Evolutionary conservation across 805 yeast species (phyloP).

Genomic region (Nakazawaea ishiwadae): DNA sequence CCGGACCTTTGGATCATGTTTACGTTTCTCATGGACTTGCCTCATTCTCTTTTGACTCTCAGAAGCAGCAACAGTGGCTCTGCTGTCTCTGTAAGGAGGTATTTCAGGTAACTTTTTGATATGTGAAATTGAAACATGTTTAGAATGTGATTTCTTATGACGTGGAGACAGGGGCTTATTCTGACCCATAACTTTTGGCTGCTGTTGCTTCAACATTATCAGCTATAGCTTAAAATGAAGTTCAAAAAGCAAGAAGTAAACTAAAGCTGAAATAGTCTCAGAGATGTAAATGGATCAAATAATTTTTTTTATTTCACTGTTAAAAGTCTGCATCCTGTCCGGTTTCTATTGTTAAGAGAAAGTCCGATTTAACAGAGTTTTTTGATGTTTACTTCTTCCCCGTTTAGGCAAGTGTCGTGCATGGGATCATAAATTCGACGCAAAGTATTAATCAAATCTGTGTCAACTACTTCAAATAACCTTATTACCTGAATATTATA

Average conservation of each 20-base stretch:
- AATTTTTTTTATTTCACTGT: not conserved
- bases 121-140: not conserved
- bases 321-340: not conserved
- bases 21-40: not conserved
- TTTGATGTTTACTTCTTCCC: slow-evolving; percentile 4
- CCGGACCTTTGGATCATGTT: slow-evolving; percentile 6
- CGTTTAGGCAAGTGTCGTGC: too few relatives aligned
- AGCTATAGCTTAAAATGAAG: too few relatives aligned
- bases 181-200: too few relatives aligned
- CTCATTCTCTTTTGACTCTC: not conserved
- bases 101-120: not conserved
- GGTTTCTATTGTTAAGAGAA: not conserved
- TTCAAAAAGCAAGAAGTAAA: too few relatives aligned
- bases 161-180: too few relatives aligned
- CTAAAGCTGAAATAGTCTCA: not conserved
- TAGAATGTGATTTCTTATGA: too few relatives aligned
- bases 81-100: not conserved
- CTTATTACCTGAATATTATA: too few relatives aligned
- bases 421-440: too few relatives aligned
- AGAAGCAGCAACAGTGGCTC: too few relatives aligned
- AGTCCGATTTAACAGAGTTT: not conserved
- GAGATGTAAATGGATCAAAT: not conserved
- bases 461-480: too few relatives aligned
- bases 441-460: too few relatives aligned
- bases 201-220: too few relatives aligned